Conservation (phyloP, 805 yeast genomes). For the Wickerhamomyces chambardii region DNA sequence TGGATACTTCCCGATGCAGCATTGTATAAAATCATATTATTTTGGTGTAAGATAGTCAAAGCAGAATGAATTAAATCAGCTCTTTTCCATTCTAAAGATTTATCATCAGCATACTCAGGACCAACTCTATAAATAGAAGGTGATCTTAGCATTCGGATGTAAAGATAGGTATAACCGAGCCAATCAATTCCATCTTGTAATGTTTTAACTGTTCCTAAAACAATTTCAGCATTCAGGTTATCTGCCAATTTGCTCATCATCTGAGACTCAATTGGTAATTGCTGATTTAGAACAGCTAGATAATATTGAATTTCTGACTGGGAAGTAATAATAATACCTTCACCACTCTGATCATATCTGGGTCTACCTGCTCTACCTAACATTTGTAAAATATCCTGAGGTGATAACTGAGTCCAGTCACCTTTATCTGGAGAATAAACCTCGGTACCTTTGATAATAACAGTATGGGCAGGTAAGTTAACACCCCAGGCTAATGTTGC, state of each 20-base stretch:
- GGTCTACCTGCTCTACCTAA: conserved; percentile 99
- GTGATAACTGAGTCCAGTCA: conserved; percentile 82
- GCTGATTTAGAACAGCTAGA: conserved; percentile 84
- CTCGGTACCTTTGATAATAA: conserved; percentile 88
- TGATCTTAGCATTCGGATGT: conserved; percentile 65
- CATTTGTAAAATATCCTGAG: conserved; percentile 95
- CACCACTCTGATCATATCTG: conserved; percentile 84
- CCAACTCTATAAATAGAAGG: conserved; percentile 75
- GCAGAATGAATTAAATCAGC: conserved; percentile 74
- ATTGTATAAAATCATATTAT: conserved; percentile 56
- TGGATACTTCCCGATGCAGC: conserved; percentile 33
- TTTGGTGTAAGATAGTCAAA: conserved; percentile 42
- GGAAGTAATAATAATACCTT: conserved; percentile 86
- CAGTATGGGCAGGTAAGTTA: conserved; percentile 91
- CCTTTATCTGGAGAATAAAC: conserved; percentile 89
- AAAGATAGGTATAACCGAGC: conserved; percentile 74
- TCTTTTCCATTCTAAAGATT: conserved; percentile 40
- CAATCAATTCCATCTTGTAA: conserved; percentile 68
- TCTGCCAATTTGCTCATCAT: conserved; percentile 64
- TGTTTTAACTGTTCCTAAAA: conserved; percentile 52
- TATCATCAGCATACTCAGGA: conserved; percentile 47
- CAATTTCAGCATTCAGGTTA: conserved; percentile 80
- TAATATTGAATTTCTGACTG: conserved; percentile 83
- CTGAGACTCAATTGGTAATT: conserved; percentile 88
- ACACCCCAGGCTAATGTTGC: conserved; percentile 98